Evolutionary conservation across 1,284 basidiomycete genomes (phyloP), one percentile per base, ranked within the genome.

Genomic region (Cryptococcus sp.): DNA sequence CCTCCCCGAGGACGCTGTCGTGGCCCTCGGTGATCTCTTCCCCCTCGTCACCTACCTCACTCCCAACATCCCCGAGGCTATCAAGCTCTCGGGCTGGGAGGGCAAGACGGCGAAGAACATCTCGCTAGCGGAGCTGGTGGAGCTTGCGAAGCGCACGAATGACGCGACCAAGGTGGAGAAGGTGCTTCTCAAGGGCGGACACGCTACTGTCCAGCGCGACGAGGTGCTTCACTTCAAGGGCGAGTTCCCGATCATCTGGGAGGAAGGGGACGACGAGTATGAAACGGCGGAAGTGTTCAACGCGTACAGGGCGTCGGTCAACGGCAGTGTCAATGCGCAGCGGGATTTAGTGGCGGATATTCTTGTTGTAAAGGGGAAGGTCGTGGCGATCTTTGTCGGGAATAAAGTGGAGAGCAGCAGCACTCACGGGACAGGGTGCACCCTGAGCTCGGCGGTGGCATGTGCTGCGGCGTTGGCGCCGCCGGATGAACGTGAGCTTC

Each of bases 401-500:
- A 84, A 84, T 3, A 79, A 83, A 21, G 79, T 94, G 23, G 80
- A 87, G 4, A 86, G 87, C 11, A 82, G 77, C 23, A 89, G 81
- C 62, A 94, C 93, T 0, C 94, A 97, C 70, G 94, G 94, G 1
- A 97, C 94, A 0, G 94, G 94, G 1, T 98, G 93, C 72, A 97
- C 94, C 0, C 80, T 97, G 9, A 88, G 87, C 40, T 86, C 92
- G 0, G 90, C 91, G 0, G 81, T 96, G 15, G 86, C 88, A 1
- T 86, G 85, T 50, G 42, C 59, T 13, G 57, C 64, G 38, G 70
- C 21, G 77, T 92, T 13, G 85, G 83, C 0, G 39, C 85, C 85
- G 38, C 64, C 68, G 13, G 66, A 70, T 7, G n/a, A 38, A 15
- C 9, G 8, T 36, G 2, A 18, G 24, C 12, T 9, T n/a, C 20